phyloP scores from a whole-genome alignment of 371 early-diverging fungal genomes.

The Saksenaea vasiformis region DNA sequence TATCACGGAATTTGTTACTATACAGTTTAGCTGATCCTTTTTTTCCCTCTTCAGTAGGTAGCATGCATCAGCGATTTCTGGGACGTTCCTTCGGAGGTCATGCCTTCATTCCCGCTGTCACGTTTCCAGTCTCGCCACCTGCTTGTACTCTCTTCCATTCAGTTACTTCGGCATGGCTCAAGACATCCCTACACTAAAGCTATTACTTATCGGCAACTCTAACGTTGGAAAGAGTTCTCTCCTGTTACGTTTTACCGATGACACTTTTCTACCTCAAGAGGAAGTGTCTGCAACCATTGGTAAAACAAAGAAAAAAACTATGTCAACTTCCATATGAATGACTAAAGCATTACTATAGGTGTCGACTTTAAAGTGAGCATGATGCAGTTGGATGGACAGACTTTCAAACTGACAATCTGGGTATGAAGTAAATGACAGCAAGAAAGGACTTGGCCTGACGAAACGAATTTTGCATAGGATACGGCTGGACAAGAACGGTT shows the following conservation, averaged over 20 bases:
- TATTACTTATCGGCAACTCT: slow-evolving; percentile 98
- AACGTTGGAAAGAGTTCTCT: slow-evolving; percentile 99
- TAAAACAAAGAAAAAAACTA: slow-evolving; percentile 21
- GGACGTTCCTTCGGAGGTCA: not conserved
- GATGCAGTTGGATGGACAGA: slow-evolving; percentile 85
- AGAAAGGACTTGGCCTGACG: not conserved
- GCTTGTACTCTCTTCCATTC: slow-evolving; percentile 3
- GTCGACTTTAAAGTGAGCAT: slow-evolving; percentile 99
- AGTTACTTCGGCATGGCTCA: slow-evolving; percentile 7
- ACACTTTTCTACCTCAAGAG: slow-evolving; percentile 92
- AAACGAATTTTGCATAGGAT: slow-evolving; percentile 72
- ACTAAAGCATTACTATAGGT: slow-evolving; percentile 49
- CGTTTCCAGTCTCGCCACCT: slow-evolving; percentile 6
- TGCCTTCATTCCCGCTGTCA: not conserved
- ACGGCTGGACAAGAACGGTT: slow-evolving; percentile 99
- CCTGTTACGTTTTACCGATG: slow-evolving; percentile 97
- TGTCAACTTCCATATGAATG: not conserved
- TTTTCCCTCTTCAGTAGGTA: not conserved
- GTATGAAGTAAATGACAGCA: slow-evolving; percentile 42
- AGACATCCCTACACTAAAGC: slow-evolving; percentile 82
- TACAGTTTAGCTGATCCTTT: not conserved
- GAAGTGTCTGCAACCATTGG: slow-evolving; percentile 96
- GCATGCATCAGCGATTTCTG: not conserved
- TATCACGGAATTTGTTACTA: no score
- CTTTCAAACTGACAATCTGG: slow-evolving; percentile 98